A percentile compares a stretch with the other conserved stretches of the same genome.
Evolutionary conservation across 441 rosid genomes (phyloP).

Genomic region (Adansonia madagascariensis): DNA sequence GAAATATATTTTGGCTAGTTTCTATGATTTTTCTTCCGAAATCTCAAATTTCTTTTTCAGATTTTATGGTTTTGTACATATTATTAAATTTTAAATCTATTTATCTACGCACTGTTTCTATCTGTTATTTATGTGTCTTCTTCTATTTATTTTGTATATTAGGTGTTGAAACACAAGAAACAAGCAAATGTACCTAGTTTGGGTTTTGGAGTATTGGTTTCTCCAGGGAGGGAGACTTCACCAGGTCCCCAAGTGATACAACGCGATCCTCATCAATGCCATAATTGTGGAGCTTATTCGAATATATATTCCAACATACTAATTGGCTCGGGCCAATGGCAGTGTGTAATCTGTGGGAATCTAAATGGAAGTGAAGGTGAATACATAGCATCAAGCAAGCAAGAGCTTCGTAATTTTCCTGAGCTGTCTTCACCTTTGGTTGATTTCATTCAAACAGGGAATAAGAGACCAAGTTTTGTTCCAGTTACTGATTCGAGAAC

Average conservation of each 20-base stretch:
- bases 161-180: slow-evolving; percentile 93
- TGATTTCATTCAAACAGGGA: slow-evolving; percentile 88
- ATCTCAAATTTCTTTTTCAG: not conserved
- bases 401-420: slow-evolving; percentile 67
- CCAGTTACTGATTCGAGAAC: slow-evolving; percentile 87
- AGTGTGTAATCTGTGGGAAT: slow-evolving; percentile 74
- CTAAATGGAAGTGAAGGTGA: slow-evolving; percentile 88
- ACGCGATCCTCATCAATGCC: slow-evolving; percentile 88
- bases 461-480: slow-evolving; percentile 79
- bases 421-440: slow-evolving; percentile 79
- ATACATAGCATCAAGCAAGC: slow-evolving; percentile 74
- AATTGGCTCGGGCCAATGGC: slow-evolving; percentile 96
- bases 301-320: slow-evolving; percentile 80
- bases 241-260: slow-evolving; percentile 79
- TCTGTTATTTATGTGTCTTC: slow-evolving; percentile 2
- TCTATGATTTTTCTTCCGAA: not conserved
- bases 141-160: slow-evolving; percentile 21
- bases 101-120: slow-evolving; percentile 7
- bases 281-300: slow-evolving; percentile 86
- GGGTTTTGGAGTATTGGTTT: slow-evolving; percentile 93
- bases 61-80: slow-evolving; percentile 15
- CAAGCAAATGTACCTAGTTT: slow-evolving; percentile 83
- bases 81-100: not conserved
- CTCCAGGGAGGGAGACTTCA: slow-evolving; percentile 83
- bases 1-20: not conserved